Evolutionary conservation across 1,284 basidiomycete species (phyloP).

Genomic region (Puccinia brachypodii): DNA sequence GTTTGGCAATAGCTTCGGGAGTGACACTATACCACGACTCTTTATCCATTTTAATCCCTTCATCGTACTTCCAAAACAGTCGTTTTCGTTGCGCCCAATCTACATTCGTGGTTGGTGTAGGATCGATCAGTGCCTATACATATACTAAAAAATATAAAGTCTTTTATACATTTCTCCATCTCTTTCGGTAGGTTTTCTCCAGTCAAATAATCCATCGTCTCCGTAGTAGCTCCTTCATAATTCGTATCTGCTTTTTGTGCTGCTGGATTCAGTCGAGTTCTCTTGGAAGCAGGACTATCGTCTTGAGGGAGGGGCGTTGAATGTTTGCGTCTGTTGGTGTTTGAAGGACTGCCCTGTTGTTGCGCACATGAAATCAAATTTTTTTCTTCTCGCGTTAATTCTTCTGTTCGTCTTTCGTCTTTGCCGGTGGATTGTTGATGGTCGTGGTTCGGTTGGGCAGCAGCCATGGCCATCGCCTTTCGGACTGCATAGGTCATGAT

Average conservation of each 20-base stretch:
- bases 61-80: slow-evolving; percentile 75
- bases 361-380: not conserved
- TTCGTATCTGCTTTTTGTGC: not conserved
- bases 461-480: slow-evolving; percentile 24
- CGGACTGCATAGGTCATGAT: slow-evolving; percentile 39
- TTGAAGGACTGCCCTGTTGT: too few species aligned
- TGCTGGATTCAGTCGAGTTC: not conserved
- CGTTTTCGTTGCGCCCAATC: slow-evolving; percentile 81
- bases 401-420: not conserved
- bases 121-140: slow-evolving; percentile 21
- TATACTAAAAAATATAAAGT: not conserved
- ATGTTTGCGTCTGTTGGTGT: too few species aligned
- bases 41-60: slow-evolving; percentile 61
- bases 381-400: not conserved
- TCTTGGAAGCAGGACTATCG: not conserved
- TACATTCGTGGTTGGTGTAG: slow-evolving; percentile 56
- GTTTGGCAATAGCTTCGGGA: slow-evolving; percentile 82
- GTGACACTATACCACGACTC: slow-evolving; percentile 98
- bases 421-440: not conserved
- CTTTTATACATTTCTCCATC: slow-evolving; percentile 50
- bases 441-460: not conserved
- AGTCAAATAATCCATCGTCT: not conserved
- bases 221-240: not conserved
- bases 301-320: not conserved
- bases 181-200: not conserved